A percentile compares a stretch with the other conserved stretches of the same genome.
Conservation (phyloP, 345 rosid genomes). For the Eucalyptus sp. region DNA sequence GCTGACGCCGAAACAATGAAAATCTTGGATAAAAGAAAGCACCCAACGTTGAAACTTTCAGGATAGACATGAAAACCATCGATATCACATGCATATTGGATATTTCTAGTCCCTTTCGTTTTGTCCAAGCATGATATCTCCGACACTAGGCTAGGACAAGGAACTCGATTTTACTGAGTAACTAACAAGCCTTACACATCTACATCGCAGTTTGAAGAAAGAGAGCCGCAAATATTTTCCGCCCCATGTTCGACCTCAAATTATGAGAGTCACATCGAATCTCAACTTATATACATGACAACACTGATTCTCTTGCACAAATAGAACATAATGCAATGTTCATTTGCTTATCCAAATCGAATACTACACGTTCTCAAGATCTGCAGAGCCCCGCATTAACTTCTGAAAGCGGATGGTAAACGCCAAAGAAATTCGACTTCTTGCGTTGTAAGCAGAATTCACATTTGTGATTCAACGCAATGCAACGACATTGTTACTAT, state of each 20-base stretch:
- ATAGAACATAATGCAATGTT: background rate
- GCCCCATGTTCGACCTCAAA: background rate
- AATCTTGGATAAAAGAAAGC: background rate
- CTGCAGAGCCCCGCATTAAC: background rate
- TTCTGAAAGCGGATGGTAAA: background rate
- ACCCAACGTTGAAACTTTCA: background rate
- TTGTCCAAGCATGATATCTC: background rate
- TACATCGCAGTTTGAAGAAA: background rate
- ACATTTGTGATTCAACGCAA: background rate
- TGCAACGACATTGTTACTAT: background rate
- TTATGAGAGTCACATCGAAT: background rate
- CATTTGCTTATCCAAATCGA: background rate
- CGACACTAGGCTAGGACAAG: background rate
- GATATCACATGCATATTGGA: background rate
- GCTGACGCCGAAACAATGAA: background rate
- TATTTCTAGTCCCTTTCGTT: background rate
- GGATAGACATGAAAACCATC: background rate
- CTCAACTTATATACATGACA: background rate
- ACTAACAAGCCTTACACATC: background rate
- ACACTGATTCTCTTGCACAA: background rate
- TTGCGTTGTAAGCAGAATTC: background rate
- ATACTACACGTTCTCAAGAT: background rate
- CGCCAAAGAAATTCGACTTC: background rate
- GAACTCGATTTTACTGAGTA: background rate
- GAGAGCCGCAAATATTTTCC: background rate